Evolutionary conservation across 495 filamentous ascomycete genomes (phyloP).

Genomic region (Xylaria palmicola): DNA sequence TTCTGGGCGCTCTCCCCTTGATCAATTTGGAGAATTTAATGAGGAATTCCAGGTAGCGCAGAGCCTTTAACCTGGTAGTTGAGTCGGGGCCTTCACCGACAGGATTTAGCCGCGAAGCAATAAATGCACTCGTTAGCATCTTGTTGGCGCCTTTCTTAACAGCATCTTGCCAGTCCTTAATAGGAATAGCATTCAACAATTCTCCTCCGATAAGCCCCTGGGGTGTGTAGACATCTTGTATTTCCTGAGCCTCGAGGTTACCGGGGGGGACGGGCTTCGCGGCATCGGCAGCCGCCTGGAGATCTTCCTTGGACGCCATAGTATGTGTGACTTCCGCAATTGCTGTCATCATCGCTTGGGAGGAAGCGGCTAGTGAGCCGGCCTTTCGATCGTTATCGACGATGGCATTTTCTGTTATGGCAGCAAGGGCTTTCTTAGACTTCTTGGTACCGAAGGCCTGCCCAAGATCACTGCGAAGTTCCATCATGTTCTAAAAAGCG

Average conservation of each 20-base stretch:
- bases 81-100: constrained; percentile 58
- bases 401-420: constrained; percentile 78
- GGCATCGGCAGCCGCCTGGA: constrained; percentile 65
- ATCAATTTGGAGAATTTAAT: constrained; percentile 56
- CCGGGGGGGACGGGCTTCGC: constrained; percentile 76
- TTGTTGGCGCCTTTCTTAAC: constrained; percentile 57
- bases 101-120: constrained; percentile 58
- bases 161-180: constrained; percentile 74
- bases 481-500: constrained; percentile 51
- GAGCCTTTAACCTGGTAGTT: constrained; percentile 56
- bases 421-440: constrained; percentile 78
- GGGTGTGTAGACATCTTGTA: constrained; percentile 80
- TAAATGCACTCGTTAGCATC: constrained; percentile 61
- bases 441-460: constrained; percentile 93
- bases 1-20: constrained; percentile 40
- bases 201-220: constrained; percentile 64
- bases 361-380: constrained; percentile 54
- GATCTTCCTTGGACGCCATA: constrained; percentile 59
- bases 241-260: constrained; percentile 67
- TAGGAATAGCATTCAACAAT: constrained; percentile 57
- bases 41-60: constrained; percentile 66
- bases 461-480: constrained; percentile 69
- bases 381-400: constrained; percentile 39
- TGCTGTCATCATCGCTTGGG: constrained; percentile 60
- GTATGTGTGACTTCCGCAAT: constrained; percentile 57